Percentiles rank a stretch among this genome's conserved stretches.
These are phyloP conservation scores for Spergularia marina DNA, from an alignment of 148 eudicot species.

Conservation along the genomic window DNA sequence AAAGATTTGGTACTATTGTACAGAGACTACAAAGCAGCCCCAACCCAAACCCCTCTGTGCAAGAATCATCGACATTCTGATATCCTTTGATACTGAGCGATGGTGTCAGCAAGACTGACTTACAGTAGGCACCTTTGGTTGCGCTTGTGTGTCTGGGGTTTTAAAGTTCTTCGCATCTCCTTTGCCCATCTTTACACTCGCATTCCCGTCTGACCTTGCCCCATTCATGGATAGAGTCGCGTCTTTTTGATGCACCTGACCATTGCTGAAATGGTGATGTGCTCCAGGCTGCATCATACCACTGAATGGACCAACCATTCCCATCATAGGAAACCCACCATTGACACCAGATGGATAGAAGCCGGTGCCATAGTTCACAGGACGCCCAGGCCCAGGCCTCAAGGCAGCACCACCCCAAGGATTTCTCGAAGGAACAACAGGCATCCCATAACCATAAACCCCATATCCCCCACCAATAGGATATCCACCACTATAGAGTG, in stretches of 20 bases:
- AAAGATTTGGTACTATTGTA: conserved; percentile 29
- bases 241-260: conserved; percentile 15
- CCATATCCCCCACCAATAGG: conserved; percentile 39
- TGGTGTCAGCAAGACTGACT: conserved; percentile 39
- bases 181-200: conserved; percentile 18
- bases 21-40: conserved; percentile 34
- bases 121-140: conserved; percentile 20
- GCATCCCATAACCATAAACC: conserved; percentile 49
- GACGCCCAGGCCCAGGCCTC: conserved; percentile 29
- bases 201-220: conserved; percentile 22
- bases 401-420: conserved; percentile 40
- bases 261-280: conserved; percentile 15
- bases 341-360: conserved; percentile 43
- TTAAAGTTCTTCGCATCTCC: conserved; percentile 25
- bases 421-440: conserved; percentile 35
- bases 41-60: conserved; percentile 38
- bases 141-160: conserved; percentile 22
- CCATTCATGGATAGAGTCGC: conserved; percentile 4
- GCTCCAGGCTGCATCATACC: conserved; percentile 14
- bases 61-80: conserved; percentile 35
- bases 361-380: conserved; percentile 42
- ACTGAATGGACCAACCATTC: conserved; percentile 22
- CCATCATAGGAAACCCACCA: conserved; percentile 42
- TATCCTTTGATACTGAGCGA: conserved; percentile 11
- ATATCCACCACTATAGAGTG: conserved; percentile 39